Evolutionary conservation across 73 alveolate genomes (phyloP).

Genomic region (Blepharisma japonicum): DNA sequence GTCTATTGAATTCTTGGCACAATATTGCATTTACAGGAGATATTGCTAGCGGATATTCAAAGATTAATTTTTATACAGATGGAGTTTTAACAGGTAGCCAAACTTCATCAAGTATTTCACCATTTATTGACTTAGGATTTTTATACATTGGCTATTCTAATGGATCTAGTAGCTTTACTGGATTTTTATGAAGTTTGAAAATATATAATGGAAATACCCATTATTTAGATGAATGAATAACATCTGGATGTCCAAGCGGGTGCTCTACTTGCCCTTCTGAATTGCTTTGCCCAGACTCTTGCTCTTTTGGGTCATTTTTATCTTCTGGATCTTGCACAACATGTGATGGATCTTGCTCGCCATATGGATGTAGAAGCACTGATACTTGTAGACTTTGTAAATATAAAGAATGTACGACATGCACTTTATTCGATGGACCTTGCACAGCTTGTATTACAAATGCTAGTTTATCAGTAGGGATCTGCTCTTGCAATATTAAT

Average conservation of each 20-base stretch:
- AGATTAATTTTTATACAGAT: too few relatives aligned
- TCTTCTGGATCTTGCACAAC: not conserved
- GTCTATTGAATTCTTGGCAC: too few relatives aligned
- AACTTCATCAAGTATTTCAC: too few relatives aligned
- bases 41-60: too few relatives aligned
- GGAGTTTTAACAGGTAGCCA: too few relatives aligned
- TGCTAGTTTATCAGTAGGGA: not conserved
- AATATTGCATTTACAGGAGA: too few relatives aligned
- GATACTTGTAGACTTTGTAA: not conserved
- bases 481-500: not conserved
- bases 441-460: not conserved
- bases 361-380: not conserved
- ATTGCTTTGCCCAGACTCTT: not conserved
- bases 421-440: not conserved
- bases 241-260: not conserved
- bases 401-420: not conserved
- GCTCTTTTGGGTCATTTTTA: not conserved
- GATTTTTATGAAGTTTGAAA: too few relatives aligned
- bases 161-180: too few relatives aligned
- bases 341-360: not conserved
- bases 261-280: not conserved
- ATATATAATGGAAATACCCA: too few relatives aligned
- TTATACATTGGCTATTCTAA: too few relatives aligned
- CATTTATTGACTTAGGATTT: too few relatives aligned
- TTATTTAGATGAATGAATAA: too few relatives aligned